Percentiles rank a stretch among this genome's conserved stretches.
phyloP scores from a whole-genome alignment of 75 land plant genomes.

The Cryptomeria japonica region DNA sequence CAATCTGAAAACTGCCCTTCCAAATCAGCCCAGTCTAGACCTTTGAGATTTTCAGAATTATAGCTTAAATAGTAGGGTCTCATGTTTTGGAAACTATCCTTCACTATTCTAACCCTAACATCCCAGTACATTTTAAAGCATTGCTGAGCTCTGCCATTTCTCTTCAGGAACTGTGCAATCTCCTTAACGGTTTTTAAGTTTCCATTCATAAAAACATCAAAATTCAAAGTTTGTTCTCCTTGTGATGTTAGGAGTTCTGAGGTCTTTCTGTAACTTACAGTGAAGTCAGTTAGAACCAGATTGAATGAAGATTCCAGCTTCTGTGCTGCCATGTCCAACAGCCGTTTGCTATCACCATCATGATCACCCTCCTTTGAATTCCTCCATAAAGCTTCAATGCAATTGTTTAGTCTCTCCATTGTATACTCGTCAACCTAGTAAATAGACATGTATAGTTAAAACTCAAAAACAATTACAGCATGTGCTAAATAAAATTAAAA shows the following conservation, averaged over 20 bases:
- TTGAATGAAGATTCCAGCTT: slow-evolving; percentile 18
- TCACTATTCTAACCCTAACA: background rate
- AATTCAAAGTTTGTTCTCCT: background rate
- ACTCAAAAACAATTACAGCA: too few relatives aligned
- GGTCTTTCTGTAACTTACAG: background rate
- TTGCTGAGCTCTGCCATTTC: slow-evolving; percentile 1
- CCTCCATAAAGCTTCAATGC: background rate
- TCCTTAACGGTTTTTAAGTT: background rate
- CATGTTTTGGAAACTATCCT: slow-evolving; percentile 13
- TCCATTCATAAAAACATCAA: background rate
- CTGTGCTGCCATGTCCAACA: slow-evolving; percentile 16
- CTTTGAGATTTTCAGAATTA: background rate
- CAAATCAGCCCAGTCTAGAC: slow-evolving; percentile 11
- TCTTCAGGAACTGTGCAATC: slow-evolving; percentile 1
- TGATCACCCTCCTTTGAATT: background rate
- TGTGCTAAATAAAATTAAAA: background rate
- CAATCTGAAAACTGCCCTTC: slow-evolving; percentile 13
- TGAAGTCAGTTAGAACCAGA: slow-evolving; percentile 1
- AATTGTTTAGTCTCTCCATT: background rate
- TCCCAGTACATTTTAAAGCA: slow-evolving; percentile 14
- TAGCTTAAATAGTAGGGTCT: slow-evolving; percentile 1
- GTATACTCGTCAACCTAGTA: background rate
- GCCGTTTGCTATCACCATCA: background rate
- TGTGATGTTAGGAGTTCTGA: background rate
- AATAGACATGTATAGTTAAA: background rate